Evolutionary conservation across 176 grass and related monocot genomes (phyloP).

Genomic region (Rhynchospora tenuis): DNA sequence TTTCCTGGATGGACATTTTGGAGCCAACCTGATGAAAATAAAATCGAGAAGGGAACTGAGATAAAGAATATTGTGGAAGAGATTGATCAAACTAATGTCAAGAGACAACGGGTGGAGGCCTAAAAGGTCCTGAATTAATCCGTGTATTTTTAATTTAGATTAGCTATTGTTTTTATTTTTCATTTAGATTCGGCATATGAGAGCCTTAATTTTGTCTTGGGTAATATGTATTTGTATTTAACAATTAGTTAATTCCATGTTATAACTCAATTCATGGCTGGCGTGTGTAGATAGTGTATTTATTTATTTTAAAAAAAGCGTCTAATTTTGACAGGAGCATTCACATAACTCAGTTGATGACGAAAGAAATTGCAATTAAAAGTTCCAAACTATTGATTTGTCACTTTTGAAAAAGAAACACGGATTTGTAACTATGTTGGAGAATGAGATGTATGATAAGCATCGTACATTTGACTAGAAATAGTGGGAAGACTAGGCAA

Average conservation of each 20-base stretch:
- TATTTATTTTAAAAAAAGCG: no score
- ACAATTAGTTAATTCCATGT: background rate
- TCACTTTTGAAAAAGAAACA: no score
- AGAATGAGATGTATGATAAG: no score
- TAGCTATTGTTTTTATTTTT: background rate
- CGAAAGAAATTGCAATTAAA: no score
- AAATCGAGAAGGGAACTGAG: constrained; percentile 23
- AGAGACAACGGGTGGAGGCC: constrained; percentile 39
- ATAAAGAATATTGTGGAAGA: background rate
- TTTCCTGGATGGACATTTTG: constrained; percentile 83
- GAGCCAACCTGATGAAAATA: constrained; percentile 12
- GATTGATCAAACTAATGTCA: constrained; percentile 17
- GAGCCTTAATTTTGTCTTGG: background rate
- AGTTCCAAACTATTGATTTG: no score
- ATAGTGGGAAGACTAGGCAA: no score
- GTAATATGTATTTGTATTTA: constrained; percentile 1
- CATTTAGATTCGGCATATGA: background rate
- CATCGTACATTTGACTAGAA: no score
- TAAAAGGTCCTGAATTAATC: constrained; percentile 6
- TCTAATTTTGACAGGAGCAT: no score
- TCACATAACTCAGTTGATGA: no score
- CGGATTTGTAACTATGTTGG: no score
- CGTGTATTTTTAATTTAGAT: background rate
- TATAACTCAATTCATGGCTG: background rate
- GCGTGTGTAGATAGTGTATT: background rate